phyloP scores from a whole-genome alignment of 1,139 yeast species.

The Geotrichum europaeum region DNA sequence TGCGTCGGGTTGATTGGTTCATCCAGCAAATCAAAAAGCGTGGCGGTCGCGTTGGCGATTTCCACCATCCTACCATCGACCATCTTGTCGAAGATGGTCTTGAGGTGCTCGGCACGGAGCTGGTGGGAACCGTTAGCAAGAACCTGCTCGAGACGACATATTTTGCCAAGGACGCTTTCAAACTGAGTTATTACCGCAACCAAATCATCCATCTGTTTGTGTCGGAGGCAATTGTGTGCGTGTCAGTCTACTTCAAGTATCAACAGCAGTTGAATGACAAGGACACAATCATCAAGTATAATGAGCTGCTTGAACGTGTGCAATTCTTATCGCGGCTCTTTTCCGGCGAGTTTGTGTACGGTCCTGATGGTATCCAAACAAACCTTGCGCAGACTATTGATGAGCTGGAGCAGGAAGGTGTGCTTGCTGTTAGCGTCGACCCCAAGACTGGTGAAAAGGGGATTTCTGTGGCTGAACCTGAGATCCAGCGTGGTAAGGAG shows the following conservation, averaged over 20 bases:
- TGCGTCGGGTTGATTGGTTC: conserved; percentile 36
- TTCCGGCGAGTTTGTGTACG: conserved; percentile 40
- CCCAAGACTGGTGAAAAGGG: conserved; percentile 7
- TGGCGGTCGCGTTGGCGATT: conserved; percentile 39
- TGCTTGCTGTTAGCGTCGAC: conserved; percentile 18
- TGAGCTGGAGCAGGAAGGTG: conserved; percentile 31
- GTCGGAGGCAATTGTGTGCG: conserved; percentile 38
- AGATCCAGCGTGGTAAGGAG: conserved; percentile 34
- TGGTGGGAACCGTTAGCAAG: conserved; percentile 35
- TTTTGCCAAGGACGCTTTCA: conserved; percentile 39
- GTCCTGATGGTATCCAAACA: conserved; percentile 35
- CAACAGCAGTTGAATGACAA: conserved; percentile 17
- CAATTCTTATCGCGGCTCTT: conserved; percentile 35
- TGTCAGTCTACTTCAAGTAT: conserved; percentile 33
- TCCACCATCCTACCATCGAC: conserved; percentile 28
- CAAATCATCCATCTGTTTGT: conserved; percentile 41
- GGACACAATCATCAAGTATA: conserved; percentile 22
- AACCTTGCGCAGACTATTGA: conserved; percentile 34
- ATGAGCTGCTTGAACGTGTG: conserved; percentile 29
- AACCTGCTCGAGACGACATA: conserved; percentile 38
- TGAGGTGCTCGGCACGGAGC: conserved; percentile 36
- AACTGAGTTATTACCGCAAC: conserved; percentile 40
- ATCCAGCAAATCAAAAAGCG: conserved; percentile 33
- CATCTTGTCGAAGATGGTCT: conserved; percentile 37
- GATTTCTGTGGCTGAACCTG: conserved; percentile 19